Conservation (phyloP, 148 eudicot genomes). For the Nepenthes mirabilis region DNA sequence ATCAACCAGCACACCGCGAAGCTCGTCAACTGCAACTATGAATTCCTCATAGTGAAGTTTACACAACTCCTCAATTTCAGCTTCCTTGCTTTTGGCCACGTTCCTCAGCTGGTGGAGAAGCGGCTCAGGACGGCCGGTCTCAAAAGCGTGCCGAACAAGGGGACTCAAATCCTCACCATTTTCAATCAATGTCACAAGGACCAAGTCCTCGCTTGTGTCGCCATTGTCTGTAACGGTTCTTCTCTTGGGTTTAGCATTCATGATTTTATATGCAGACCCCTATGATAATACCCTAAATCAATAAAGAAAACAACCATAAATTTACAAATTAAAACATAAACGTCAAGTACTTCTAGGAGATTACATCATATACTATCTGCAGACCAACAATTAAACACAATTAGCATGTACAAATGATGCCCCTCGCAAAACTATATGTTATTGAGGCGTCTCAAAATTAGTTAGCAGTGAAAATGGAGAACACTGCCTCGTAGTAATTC, state of each 20-base stretch:
- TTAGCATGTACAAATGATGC: no score
- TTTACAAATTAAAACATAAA: not conserved
- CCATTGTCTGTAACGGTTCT: slow-evolving; percentile 3
- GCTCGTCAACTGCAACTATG: slow-evolving; percentile 84
- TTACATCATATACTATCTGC: no score
- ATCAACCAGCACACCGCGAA: slow-evolving; percentile 87
- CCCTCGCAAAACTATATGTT: no score
- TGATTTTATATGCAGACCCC: not conserved
- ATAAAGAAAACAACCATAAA: not conserved
- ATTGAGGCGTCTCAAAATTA: no score
- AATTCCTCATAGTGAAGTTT: slow-evolving; percentile 88
- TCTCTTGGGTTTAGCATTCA: not conserved
- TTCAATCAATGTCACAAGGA: slow-evolving; percentile 6
- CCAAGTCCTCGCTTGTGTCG: slow-evolving; percentile 6
- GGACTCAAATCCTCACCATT: slow-evolving; percentile 8
- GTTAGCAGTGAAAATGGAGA: no score
- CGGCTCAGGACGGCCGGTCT: slow-evolving; percentile 64
- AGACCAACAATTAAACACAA: no score
- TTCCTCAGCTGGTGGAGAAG: slow-evolving; percentile 68
- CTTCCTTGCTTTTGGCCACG: slow-evolving; percentile 75
- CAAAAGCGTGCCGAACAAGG: slow-evolving; percentile 25
- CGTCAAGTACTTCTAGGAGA: no score
- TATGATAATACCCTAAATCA: no score
- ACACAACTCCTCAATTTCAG: slow-evolving; percentile 91
- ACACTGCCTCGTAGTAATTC: no score